A percentile compares a stretch with the other conserved stretches of the same genome.
Evolutionary conservation across 495 filamentous ascomycete genomes (phyloP).

Genomic region (Pyronema domesticum): DNA sequence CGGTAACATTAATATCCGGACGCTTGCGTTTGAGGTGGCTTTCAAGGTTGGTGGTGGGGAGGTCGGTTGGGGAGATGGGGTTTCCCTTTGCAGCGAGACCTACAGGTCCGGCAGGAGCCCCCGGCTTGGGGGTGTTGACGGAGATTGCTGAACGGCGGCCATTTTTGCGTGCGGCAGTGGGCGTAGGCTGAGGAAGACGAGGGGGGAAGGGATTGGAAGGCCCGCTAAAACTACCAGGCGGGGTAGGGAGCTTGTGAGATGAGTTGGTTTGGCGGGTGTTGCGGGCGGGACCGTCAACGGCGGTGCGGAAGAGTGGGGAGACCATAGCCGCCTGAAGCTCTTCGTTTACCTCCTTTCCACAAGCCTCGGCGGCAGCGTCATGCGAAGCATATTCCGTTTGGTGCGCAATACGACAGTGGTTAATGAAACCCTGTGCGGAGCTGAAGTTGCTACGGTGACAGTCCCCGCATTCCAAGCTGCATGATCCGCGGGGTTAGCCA

Average conservation of each 20-base stretch:
- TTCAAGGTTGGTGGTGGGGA: conserved; percentile 17
- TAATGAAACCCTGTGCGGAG: conserved; percentile 93
- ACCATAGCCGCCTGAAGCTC: conserved; percentile 15
- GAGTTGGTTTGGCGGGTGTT: conserved; percentile 23
- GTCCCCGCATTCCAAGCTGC: conserved; percentile 71
- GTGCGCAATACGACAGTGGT: conserved; percentile 93
- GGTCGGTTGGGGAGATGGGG: conserved; percentile 18
- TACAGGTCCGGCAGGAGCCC: not conserved
- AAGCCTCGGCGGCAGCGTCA: conserved; percentile 79
- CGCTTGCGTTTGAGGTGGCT: conserved; percentile 20
- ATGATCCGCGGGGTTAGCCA: not conserved
- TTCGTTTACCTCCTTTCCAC: conserved; percentile 59
- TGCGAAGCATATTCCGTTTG: conserved; percentile 81
- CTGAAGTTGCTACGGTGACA: conserved; percentile 81
- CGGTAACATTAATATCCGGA: conserved; percentile 19
- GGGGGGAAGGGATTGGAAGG: not conserved
- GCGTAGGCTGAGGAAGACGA: not conserved
- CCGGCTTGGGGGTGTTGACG: conserved; percentile 9
- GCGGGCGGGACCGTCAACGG: conserved; percentile 19
- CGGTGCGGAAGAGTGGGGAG: conserved; percentile 9
- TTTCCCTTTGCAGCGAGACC: not conserved
- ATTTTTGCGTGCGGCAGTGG: conserved; percentile 1
- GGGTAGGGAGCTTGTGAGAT: not conserved
- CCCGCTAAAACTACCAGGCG: not conserved
- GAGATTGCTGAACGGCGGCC: conserved; percentile 16